Base-by-base conservation (phyloP, 768 basidiomycete genomes). In the Harrya chromipes region DNA sequence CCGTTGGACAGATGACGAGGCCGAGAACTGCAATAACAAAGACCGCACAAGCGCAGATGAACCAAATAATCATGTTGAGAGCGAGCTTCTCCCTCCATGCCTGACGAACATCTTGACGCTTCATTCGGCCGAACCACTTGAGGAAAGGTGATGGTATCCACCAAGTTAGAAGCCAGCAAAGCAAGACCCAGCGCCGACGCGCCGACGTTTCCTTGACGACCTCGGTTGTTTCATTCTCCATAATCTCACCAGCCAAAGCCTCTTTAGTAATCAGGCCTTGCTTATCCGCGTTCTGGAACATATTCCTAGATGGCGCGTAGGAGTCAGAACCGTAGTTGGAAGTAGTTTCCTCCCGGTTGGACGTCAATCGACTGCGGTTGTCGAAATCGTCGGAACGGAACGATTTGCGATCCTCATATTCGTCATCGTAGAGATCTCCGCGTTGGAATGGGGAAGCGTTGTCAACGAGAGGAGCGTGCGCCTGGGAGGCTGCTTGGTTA, bases 41-140 rank as follows among this genome's bases (percentile, higher is more conserved):
- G 40, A 94, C 78, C 1, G 92, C 85, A 58, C 82, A 83, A n/a
- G 69, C 86, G 55, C 94, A 97, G 26, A 90, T 74, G 62, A 97
- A 83, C 95, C 94, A 97, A 59, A 99, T 98, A 70, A 99, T 74
- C 50, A 99, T 69, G 68, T 98, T 97, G 62, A 97, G 80, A 4
- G 92, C 90, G 1, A 97, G 75, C 69, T 99, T 98, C 71, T 98
- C 97, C 50, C 95, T 75, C 97, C 97, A 99, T 2, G 97, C 97
- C 68, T 97, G 93, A 21, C 88, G 82, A 20, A 99, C 78, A 60
- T 99, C 97, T 54, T 86, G 67, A 7, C 95, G 86, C 72, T 97
- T 97, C 94, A 97, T 97, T 24, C 90, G 78, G 1, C 95, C 94
- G 46, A 90, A 54, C 64, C 79, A 83, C 10, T 69, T 75, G 37